Evolutionary conservation across 495 filamentous ascomycete genomes (phyloP), one percentile per base, ranked within the genome.

Genomic region (Penicillium simplicissimum): DNA sequence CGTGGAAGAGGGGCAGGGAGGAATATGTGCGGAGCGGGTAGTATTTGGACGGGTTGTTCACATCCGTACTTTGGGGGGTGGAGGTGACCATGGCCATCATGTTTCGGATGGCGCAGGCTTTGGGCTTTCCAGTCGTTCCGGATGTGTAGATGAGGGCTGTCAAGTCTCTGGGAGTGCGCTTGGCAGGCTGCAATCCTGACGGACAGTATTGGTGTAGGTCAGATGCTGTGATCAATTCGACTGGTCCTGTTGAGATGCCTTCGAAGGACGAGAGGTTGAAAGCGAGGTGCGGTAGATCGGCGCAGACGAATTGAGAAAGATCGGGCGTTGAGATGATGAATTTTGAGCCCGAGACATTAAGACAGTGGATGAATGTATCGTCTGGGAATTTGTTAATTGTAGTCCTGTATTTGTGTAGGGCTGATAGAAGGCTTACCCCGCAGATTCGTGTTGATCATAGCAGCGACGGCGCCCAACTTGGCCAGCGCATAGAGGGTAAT

Each of bases 371-470:
- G 57, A 98, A 83, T 0, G 93, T 82, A 35, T 80, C 79, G 37
- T 81, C 80, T 83, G 51, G 28, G 10, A 4, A 3, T 10, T 4
- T 19, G 56, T 63, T 37, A 53, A 52, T 38, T 4, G 3, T 23
- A 10, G 35, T 11, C 3, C 14, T 21, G 4, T 40, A 14, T 37
- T 15, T 10, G 28, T 33, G 17, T 0, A 52, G 25, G 1, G 72
- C 14, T 31, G 15, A 19, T 36, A 0, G 1, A 53, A 23, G 33
- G 1, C 43, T 85, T 83, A 60, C 88, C 90, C 14, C 83, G 83
- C 23, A 98, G 74, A 64, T 96, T 97, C 67, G 92, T 96, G 71
- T 98, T 98, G 69, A 98, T 87, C 66, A 96, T 90, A 3, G 94
- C 93, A 19, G 93, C 89, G 36, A 85, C 86, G 0, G 90, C 92